These are phyloP conservation scores for Dentipellis sp. DNA, from an alignment of 768 basidiomycete genomes.

Conservation along the genomic window DNA sequence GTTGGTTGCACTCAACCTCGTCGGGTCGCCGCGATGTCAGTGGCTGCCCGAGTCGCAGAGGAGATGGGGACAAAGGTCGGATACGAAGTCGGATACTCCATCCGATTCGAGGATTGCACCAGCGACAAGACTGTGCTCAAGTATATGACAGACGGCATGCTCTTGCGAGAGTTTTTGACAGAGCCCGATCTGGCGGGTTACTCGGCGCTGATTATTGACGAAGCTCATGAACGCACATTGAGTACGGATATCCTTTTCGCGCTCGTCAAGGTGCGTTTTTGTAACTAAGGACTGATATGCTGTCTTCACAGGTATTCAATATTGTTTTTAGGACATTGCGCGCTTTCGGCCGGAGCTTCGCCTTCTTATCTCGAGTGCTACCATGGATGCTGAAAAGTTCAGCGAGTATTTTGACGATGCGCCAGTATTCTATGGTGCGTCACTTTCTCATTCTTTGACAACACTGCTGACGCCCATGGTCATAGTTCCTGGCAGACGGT, in stretches of 20 bases:
- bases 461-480: background rate
- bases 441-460: background rate
- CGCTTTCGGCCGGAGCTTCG: conserved; percentile 92
- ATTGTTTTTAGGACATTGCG: conserved; percentile 71
- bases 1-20: conserved; percentile 97
- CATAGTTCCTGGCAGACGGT: conserved; percentile 90
- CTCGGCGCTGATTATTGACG: conserved; percentile 93
- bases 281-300: conserved; percentile 5
- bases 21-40: conserved; percentile 98
- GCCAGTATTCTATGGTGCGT: conserved; percentile 85
- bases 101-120: conserved; percentile 98
- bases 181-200: conserved; percentile 96
- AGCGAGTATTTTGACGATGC: conserved; percentile 96
- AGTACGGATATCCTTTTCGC: conserved; percentile 99
- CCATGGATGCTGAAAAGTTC: conserved; percentile 97
- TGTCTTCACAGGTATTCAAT: conserved; percentile 21
- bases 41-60: conserved; percentile 97
- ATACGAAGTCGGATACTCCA: conserved; percentile 99
- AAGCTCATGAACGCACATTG: conserved; percentile 95
- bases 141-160: conserved; percentile 99
- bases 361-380: conserved; percentile 91
- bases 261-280: conserved; percentile 82
- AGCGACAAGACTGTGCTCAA: conserved; percentile 98
- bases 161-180: conserved; percentile 92
- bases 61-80: conserved; percentile 98